A percentile compares a stretch with the other conserved stretches of the same genome.
phyloP scores from a whole-genome alignment of 768 basidiomycete species.

The Russula compacta region DNA sequence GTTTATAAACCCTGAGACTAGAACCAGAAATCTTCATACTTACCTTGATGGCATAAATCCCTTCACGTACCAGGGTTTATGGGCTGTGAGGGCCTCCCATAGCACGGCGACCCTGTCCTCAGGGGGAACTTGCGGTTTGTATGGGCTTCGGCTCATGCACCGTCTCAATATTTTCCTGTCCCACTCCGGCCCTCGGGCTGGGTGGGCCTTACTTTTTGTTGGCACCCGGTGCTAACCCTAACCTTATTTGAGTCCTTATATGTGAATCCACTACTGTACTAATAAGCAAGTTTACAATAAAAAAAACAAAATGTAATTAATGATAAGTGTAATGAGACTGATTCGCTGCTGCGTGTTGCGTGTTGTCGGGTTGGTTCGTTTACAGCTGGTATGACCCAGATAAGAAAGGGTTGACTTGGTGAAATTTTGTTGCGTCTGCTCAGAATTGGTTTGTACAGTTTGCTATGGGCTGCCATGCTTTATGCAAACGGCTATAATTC shows the following conservation, averaged over 20 bases:
- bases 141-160: constrained; percentile 67
- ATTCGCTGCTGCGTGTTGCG: too few species aligned
- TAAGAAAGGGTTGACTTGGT: too few species aligned
- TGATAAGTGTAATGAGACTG: too few species aligned
- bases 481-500: too few species aligned
- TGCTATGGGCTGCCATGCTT: too few species aligned
- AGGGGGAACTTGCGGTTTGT: constrained; percentile 22
- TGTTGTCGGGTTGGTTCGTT: too few species aligned
- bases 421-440: too few species aligned
- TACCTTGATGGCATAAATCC: constrained; percentile 25
- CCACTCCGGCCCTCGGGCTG: constrained; percentile 42
- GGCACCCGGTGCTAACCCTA: not conserved
- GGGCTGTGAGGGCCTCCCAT: constrained; percentile 23
- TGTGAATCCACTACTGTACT: too few species aligned
- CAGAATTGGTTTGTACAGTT: too few species aligned
- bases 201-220: constrained; percentile 20
- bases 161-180: constrained; percentile 76
- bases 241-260: not conserved
- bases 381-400: too few species aligned
- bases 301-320: too few species aligned
- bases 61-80: constrained; percentile 23
- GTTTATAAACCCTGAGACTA: not conserved
- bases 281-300: too few species aligned
- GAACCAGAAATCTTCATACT: constrained; percentile 17
- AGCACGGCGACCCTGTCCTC: constrained; percentile 25